phyloP scores from a whole-genome alignment of 192 early-diverging fungal species.

The Podochytrium sp. region DNA sequence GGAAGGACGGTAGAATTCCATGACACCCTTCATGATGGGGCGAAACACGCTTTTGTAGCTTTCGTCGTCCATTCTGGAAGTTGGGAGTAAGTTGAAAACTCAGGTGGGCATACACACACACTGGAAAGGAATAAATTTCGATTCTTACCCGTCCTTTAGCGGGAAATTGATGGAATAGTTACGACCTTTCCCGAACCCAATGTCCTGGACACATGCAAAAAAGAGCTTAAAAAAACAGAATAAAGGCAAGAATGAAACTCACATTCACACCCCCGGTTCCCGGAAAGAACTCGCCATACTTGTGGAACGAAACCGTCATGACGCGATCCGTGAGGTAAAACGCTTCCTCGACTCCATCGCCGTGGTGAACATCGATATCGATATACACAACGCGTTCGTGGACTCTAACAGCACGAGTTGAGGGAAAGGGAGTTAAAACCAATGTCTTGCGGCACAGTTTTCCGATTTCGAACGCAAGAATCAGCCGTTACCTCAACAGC shows the following conservation, averaged over 20 bases:
- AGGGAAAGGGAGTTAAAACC: background rate
- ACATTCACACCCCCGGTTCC: constrained; percentile 94
- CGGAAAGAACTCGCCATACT: constrained; percentile 95
- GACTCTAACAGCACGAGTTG: constrained; percentile 2
- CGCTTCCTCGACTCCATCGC: constrained; percentile 97
- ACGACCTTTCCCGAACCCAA: constrained; percentile 87
- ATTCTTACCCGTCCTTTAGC: constrained; percentile 75
- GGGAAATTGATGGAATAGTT: constrained; percentile 97
- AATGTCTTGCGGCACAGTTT: background rate
- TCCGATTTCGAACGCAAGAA: background rate
- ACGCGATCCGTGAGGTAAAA: constrained; percentile 91
- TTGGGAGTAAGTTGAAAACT: background rate
- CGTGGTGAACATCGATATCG: constrained; percentile 98
- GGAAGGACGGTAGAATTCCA: constrained; percentile 90
- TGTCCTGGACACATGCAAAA: constrained; percentile 64
- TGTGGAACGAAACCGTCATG: constrained; percentile 97
- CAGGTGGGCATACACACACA: background rate
- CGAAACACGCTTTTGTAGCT: constrained; percentile 69
- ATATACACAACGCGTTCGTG: constrained; percentile 91
- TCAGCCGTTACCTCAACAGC: constrained; percentile 64
- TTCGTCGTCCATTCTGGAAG: constrained; percentile 75
- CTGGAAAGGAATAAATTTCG: background rate
- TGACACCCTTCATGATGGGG: constrained; percentile 87
- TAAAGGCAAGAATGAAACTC: constrained; percentile 14
- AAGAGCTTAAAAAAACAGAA: constrained; percentile 10